Conservation (phyloP, 768 basidiomycete species). For the Flagelloscypha sp. region DNA sequence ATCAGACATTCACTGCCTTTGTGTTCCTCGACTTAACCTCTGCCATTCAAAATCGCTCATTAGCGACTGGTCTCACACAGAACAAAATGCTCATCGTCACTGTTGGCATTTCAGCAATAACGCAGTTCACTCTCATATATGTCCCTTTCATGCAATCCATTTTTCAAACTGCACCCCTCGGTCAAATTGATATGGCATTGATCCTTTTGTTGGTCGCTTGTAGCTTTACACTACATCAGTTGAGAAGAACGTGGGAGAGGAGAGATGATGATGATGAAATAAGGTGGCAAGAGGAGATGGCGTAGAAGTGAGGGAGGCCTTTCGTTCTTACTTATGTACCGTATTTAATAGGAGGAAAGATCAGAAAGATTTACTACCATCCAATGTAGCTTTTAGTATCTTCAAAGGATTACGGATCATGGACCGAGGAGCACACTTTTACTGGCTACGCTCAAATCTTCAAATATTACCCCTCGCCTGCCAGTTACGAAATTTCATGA, state of each 20-base stretch:
- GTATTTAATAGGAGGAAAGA: too few relatives aligned
- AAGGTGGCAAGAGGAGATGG: conserved; percentile 51
- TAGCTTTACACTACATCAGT: conserved; percentile 71
- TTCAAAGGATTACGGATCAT: too few relatives aligned
- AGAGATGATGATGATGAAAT: conserved; percentile 44
- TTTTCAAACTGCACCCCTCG: conserved; percentile 88
- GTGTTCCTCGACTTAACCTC: conserved; percentile 96
- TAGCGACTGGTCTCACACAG: conserved; percentile 73
- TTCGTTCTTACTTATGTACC: too few relatives aligned
- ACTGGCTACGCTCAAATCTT: too few relatives aligned
- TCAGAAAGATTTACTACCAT: too few relatives aligned
- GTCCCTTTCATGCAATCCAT: conserved; percentile 84
- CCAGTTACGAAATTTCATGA: too few relatives aligned
- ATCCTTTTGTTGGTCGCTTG: conserved; percentile 59
- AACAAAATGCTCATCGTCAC: conserved; percentile 90
- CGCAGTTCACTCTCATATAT: conserved; percentile 82
- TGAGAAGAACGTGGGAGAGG: conserved; percentile 69
- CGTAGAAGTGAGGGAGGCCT: too few relatives aligned
- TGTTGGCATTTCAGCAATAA: conserved; percentile 77
- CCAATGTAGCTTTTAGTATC: too few relatives aligned
- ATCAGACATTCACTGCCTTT: conserved; percentile 93
- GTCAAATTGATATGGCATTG: conserved; percentile 55
- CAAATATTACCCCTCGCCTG: too few relatives aligned
- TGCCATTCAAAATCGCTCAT: conserved; percentile 88
- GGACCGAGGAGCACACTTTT: too few relatives aligned